Base-by-base conservation (phyloP, 1,284 basidiomycete genomes). In the Sporisorium graminicola region DNA sequence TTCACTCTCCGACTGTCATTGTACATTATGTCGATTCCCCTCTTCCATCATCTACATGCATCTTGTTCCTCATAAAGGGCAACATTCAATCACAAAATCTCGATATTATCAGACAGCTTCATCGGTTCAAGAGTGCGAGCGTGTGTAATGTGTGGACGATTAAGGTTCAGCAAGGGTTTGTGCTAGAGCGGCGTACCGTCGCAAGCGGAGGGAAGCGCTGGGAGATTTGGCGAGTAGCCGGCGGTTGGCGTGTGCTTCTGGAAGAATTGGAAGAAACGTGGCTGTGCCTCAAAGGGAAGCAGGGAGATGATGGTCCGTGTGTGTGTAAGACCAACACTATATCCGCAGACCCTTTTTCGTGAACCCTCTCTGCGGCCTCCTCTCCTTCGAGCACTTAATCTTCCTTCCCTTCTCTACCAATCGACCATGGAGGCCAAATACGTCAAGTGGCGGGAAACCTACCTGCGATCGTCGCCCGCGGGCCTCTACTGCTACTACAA, bases 401-500 rank as follows among this genome's bases (percentile, higher is more conserved):
- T 22, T 40, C 29, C 18, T 2, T 24, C 26, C 18, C 29, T 14
- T 10, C 54, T 12, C 40, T 9, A 20, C 31, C 6, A 58, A 24
- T 37, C 46, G 13, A 68, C 51, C 2, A 80, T 80, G 78, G 78
- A 80, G 20, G 67, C 71, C 5, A 77, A 77, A 46, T 80, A 80
- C 64, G 52, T 70, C 22, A 3, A 16, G 5, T 80, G 78, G 78
- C 58, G 78, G 6, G 6, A 18, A 4, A 61, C 47, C 14, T 80
- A 75, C 50, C 59, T 80, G 5, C 70, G 74, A 16, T 49, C 42
- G 16, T 74, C 63, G 3, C 40, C 66, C 13, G 16, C 13, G 18
- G 79, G 80, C 10, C 57, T 78, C 22, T 81, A 81, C 58, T 81
- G 79, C 68, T 82, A 71, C 62, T 82, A 82, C 69, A 82, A 82